These are phyloP conservation scores for Suillus americanus DNA, from an alignment of 768 basidiomycete genomes.

Conservation along the genomic window DNA sequence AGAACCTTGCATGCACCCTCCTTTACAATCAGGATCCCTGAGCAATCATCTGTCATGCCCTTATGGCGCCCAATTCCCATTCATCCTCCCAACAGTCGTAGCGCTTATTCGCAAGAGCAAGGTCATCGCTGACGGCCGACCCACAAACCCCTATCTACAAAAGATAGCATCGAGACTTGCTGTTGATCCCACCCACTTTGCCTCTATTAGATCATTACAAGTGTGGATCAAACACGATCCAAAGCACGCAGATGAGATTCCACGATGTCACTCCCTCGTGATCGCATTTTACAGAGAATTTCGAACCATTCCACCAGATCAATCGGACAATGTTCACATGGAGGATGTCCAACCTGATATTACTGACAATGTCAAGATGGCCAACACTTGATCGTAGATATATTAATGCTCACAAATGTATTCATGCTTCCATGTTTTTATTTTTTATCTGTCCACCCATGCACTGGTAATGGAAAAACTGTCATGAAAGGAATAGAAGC, in stretches of 20 bases:
- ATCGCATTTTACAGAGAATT: background rate
- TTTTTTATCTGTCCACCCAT: background rate
- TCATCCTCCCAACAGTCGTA: background rate
- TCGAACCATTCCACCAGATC: background rate
- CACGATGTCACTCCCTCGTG: background rate
- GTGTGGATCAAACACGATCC: background rate
- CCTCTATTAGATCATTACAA: background rate
- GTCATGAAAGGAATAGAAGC: background rate
- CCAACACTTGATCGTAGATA: background rate
- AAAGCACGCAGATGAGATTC: background rate
- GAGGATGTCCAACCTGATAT: background rate
- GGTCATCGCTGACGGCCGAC: background rate
- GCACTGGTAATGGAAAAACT: background rate
- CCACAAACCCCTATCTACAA: background rate
- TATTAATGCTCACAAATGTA: background rate
- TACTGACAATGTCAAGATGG: background rate
- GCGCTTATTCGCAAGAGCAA: background rate
- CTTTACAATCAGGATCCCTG: background rate
- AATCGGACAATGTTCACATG: background rate
- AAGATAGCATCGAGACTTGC: background rate
- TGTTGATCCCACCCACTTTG: background rate
- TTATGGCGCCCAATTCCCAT: background rate
- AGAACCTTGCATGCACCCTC: constrained; percentile 9
- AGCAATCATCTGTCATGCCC: background rate
- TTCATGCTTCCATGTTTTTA: background rate